Conservation (phyloP, 2,329 filamentous ascomycete species). For the Paecilomyces sp. region DNA sequence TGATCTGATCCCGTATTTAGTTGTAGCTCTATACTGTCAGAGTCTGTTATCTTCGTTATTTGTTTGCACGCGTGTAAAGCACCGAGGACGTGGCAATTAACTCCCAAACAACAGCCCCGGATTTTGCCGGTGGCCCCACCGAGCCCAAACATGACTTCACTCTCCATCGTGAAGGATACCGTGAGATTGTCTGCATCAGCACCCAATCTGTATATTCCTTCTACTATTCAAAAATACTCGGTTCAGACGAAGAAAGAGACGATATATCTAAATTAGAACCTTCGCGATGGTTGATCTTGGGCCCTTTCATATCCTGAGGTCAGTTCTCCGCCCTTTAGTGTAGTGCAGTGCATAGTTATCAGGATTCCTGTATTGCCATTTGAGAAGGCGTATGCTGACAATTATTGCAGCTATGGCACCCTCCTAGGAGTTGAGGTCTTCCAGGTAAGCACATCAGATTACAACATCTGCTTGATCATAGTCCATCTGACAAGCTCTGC, state of each 20-base stretch:
- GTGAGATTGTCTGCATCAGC: not conserved
- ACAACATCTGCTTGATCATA: not conserved
- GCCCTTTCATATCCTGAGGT: constrained; percentile 14
- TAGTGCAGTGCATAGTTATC: not conserved
- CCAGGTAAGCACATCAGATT: constrained; percentile 48
- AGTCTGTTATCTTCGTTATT: too few relatives aligned
- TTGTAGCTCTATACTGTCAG: too few relatives aligned
- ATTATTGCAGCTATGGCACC: constrained; percentile 64
- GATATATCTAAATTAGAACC: not conserved
- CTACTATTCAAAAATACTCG: not conserved
- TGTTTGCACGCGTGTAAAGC: not conserved
- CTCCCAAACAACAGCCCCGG: not conserved
- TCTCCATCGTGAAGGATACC: not conserved
- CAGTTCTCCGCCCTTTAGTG: constrained; percentile 6
- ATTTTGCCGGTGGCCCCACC: not conserved
- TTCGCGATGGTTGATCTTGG: constrained; percentile 7
- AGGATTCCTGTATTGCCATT: not conserved
- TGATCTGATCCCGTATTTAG: too few relatives aligned
- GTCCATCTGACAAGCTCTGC: constrained; percentile 4
- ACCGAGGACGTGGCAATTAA: not conserved
- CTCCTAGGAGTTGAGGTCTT: constrained; percentile 82
- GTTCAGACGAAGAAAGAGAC: not conserved
- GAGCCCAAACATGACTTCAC: constrained; percentile 6
- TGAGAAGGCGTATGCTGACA: not conserved
- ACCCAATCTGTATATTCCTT: not conserved